A percentile compares a stretch with the other conserved stretches of the same genome.
phyloP scores from a whole-genome alignment of 2,329 filamentous ascomycete species.

The Blastomyces gilchristii region DNA sequence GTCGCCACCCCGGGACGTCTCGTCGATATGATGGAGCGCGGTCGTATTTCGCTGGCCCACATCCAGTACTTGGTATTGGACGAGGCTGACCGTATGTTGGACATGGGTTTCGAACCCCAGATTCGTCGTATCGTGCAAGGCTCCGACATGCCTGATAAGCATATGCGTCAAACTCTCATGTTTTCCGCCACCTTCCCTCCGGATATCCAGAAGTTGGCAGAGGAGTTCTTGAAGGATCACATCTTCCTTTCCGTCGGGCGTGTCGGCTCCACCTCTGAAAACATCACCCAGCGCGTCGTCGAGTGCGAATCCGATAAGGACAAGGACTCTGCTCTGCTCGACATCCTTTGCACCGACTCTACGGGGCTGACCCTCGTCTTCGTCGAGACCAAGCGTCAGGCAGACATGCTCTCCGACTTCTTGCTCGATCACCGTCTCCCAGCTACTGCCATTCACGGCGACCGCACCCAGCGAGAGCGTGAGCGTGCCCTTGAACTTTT shows the following conservation, averaged over 20 bases:
- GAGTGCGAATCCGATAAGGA: conserved; percentile 95
- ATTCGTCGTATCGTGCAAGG: conserved; percentile 97
- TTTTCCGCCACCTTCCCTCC: conserved; percentile 98
- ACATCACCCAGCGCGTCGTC: conserved; percentile 96
- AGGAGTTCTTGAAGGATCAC: conserved; percentile 98
- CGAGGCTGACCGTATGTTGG: conserved; percentile 99
- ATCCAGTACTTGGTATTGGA: conserved; percentile 99
- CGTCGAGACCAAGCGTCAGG: conserved; percentile 99
- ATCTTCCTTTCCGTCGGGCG: conserved; percentile 97
- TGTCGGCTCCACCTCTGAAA: conserved; percentile 98
- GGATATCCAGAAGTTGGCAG: conserved; percentile 97
- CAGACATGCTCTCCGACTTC: conserved; percentile 94
- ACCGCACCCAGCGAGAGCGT: conserved; percentile 97
- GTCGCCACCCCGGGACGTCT: conserved; percentile 96
- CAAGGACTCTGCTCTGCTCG: conserved; percentile 94
- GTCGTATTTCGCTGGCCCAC: conserved; percentile 91
- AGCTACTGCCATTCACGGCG: conserved; percentile 95
- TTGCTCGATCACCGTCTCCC: conserved; percentile 98
- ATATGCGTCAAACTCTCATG: conserved; percentile 93
- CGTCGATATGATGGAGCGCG: conserved; percentile 95
- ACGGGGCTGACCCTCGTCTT: conserved; percentile 92
- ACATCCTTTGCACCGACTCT: conserved; percentile 86
- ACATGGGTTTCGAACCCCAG: conserved; percentile 99
- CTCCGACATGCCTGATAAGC: conserved; percentile 86
- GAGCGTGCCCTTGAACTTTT: conserved; percentile 97